Evolutionary conservation across 176 grass and related monocot species (phyloP), one percentile per base, ranked within the genome.

Genomic region (Musa beccarii): DNA sequence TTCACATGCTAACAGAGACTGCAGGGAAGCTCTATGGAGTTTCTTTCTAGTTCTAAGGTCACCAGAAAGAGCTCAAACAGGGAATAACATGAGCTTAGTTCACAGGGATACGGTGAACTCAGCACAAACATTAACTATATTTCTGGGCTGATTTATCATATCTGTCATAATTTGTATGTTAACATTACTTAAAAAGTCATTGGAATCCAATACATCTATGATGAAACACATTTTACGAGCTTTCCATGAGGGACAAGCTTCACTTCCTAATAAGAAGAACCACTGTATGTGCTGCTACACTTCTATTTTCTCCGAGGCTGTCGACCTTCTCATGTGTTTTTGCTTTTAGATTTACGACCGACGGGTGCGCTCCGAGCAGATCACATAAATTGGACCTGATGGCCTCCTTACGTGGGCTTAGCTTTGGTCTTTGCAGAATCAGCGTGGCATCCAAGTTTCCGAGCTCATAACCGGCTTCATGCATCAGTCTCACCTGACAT

Each of bases 271-370:
- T 89, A 22, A 97, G 88, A 59, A 97, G 87, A 80, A 97, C 79
- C 63, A 99, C 91, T 4, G 95, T 99, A 69, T 99, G 95, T 22
- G 95, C 95, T 73, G 95, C 95, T 63, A 99, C 92, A 76, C 95
- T 94, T 79, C 88, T 87, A 54, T 99, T 99, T 75, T 99, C 95
- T 43, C 95, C 95, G n/a, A 99, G 86, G 80, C 95, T 99, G 76
- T 99, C 95, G 0, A 99, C 95, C 79, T 99, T 94, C 75, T 99
- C 95, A 28, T 99, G 95, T 0, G 88, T 99, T 79, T 99, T 99
- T 52, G 95, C 95, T 88, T 99, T 99, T 55, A 99, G 91, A 81
- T 99, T 99, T 52, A 99, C 84, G 20, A 94, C 88, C 53, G 95
- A 89, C 13, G 86, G 88, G 87, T 92, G 84, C 2, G 88, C 90